Conservation (phyloP, 176 grass and related monocot species). For the Oryza punctata region DNA sequence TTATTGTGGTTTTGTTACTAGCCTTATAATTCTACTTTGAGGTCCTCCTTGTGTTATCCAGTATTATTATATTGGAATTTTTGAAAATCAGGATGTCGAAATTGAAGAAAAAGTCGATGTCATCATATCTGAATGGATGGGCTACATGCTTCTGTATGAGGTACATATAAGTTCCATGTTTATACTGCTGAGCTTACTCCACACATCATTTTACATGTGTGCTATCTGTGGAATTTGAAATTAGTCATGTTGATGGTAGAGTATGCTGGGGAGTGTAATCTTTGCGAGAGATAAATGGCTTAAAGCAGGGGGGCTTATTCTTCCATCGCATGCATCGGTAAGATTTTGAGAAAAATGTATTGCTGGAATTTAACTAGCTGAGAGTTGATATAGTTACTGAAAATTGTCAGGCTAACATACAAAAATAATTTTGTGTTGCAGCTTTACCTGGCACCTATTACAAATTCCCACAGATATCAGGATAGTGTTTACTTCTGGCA, state of each 20-base stretch:
- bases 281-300: conserved; percentile 99
- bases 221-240: conserved; percentile 32
- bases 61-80: conserved; percentile 6
- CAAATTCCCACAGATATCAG: conserved; percentile 73
- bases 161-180: conserved; percentile 48
- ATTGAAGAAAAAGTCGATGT: conserved; percentile 98
- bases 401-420: conserved; percentile 32
- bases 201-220: not conserved
- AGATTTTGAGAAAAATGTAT: conserved; percentile 14
- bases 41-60: not conserved
- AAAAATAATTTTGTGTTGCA: conserved; percentile 48
- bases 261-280: conserved; percentile 94
- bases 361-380: conserved; percentile 19
- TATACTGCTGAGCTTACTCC: conserved; percentile 11
- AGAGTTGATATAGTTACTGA: conserved; percentile 10
- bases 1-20: conserved; percentile 12
- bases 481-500: conserved; percentile 97
- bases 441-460: conserved; percentile 96
- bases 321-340: conserved; percentile 97
- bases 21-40: conserved; percentile 28
- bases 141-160: conserved; percentile 96
- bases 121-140: conserved; percentile 99
- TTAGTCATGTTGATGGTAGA: conserved; percentile 52
- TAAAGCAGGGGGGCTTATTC: conserved; percentile 91
- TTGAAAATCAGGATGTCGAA: conserved; percentile 66